Evolutionary conservation across 2,329 filamentous ascomycete genomes (phyloP).

Genomic region (Bertia moriformis): DNA sequence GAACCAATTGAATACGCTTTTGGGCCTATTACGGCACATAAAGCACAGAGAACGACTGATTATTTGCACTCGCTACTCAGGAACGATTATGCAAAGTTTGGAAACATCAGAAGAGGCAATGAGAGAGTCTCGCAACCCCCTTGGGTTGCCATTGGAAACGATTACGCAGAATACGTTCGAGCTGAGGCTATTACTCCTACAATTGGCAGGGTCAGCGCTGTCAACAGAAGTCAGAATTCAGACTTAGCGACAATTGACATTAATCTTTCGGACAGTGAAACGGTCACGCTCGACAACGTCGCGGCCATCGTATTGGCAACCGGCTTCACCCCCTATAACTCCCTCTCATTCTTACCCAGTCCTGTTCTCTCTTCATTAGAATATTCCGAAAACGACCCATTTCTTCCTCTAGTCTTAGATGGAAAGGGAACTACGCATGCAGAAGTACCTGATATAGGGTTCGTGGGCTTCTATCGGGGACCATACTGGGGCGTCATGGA

Average conservation of each 20-base stretch:
- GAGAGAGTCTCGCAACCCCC: slow-evolving; percentile 14
- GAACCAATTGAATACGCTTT: slow-evolving; percentile 24
- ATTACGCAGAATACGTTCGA: slow-evolving; percentile 33
- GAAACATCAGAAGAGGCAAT: slow-evolving; percentile 8
- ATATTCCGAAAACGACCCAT: slow-evolving; percentile 22
- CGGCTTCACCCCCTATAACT: slow-evolving; percentile 31
- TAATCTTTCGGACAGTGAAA: neutral
- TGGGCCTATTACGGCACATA: slow-evolving; percentile 22
- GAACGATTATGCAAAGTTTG: neutral
- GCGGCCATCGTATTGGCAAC: slow-evolving; percentile 37
- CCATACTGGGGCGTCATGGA: slow-evolving; percentile 50
- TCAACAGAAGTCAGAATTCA: neutral
- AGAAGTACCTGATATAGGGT: slow-evolving; percentile 31
- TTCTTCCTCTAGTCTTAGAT: slow-evolving; percentile 31
- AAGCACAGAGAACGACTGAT: slow-evolving; percentile 19
- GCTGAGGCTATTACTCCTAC: slow-evolving; percentile 15
- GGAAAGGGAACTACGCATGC: slow-evolving; percentile 25
- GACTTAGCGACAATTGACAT: neutral
- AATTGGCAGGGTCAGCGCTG: slow-evolving; percentile 8
- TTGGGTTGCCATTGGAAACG: slow-evolving; percentile 32
- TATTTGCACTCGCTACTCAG: slow-evolving; percentile 5
- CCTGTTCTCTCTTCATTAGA: slow-evolving; percentile 26
- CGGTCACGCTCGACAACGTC: slow-evolving; percentile 20
- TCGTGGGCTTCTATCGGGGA: slow-evolving; percentile 46
- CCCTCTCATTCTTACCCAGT: slow-evolving; percentile 30